Evolutionary conservation across 768 basidiomycete genomes (phyloP).

Genomic region (Kwoniella botswanensis): DNA sequence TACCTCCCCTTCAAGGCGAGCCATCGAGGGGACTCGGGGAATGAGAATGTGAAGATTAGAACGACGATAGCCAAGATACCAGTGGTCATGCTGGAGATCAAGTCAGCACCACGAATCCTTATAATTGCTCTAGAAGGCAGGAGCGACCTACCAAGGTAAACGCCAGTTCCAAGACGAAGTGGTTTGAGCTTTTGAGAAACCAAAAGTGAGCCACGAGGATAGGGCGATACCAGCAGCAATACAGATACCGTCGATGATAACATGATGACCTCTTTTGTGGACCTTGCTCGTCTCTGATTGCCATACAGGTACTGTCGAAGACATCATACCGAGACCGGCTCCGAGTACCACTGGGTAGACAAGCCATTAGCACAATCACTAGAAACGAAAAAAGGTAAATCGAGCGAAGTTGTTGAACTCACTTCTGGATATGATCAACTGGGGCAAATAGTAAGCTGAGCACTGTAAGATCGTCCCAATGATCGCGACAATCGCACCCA

Average conservation of each 20-base stretch:
- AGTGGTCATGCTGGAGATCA: conserved; percentile 28
- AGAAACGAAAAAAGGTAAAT: background rate
- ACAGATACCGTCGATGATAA: conserved; percentile 36
- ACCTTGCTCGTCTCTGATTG: conserved; percentile 35
- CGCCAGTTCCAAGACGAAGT: conserved; percentile 27
- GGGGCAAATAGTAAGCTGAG: conserved; percentile 20
- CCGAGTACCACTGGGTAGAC: conserved; percentile 29
- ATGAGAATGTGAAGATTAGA: conserved; percentile 26
- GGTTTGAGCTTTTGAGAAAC: conserved; percentile 20
- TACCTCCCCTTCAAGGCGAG: conserved; percentile 53
- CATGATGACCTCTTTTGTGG: conserved; percentile 35
- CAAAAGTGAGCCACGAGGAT: conserved; percentile 34
- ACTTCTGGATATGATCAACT: conserved; percentile 28
- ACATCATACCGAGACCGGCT: conserved; percentile 34
- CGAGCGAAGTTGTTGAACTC: conserved; percentile 6
- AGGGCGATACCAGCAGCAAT: conserved; percentile 34
- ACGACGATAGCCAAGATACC: conserved; percentile 35
- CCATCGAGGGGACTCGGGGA: conserved; percentile 55
- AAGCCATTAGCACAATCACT: background rate
- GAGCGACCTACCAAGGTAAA: conserved; percentile 25
- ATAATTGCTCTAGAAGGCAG: too few species aligned
- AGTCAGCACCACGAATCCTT: background rate
- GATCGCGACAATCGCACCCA: conserved; percentile 24
- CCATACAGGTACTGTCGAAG: conserved; percentile 37
- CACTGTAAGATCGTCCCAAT: conserved; percentile 28